Conservation (phyloP, 2,329 filamentous ascomycete species). For the Curvularia sp. region DNA sequence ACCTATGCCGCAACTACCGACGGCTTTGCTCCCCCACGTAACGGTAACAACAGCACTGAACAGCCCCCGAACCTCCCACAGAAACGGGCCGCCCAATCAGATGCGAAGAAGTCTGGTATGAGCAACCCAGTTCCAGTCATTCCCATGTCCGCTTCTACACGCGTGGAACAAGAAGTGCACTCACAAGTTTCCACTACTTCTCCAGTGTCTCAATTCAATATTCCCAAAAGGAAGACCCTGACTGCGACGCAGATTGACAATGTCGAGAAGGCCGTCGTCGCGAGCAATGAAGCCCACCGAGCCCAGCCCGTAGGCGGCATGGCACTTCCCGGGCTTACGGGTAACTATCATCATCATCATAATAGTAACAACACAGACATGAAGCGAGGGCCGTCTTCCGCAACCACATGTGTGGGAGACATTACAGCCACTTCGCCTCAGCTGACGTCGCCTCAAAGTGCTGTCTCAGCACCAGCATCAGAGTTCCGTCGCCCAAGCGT, state of each 20-base stretch:
- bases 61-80: constrained; percentile 24
- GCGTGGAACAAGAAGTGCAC: constrained; percentile 16
- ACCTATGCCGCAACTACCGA: constrained; percentile 52
- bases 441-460: constrained; percentile 24
- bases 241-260: constrained; percentile 53
- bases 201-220: constrained; percentile 47
- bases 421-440: constrained; percentile 28
- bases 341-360: constrained; percentile 12
- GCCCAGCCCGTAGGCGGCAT: constrained; percentile 25
- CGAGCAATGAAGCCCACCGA: constrained; percentile 26
- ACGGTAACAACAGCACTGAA: constrained; percentile 19
- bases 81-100: constrained; percentile 31
- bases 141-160: constrained; percentile 28
- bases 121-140: constrained; percentile 33
- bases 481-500: constrained; percentile 44
- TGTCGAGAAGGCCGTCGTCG: constrained; percentile 37
- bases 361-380: constrained; percentile 11
- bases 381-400: constrained; percentile 13
- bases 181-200: constrained; percentile 26
- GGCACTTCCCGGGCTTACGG: constrained; percentile 30
- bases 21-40: constrained; percentile 47
- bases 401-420: constrained; percentile 16
- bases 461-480: constrained; percentile 26
- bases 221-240: constrained; percentile 56
- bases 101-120: constrained; percentile 52